Base-by-base conservation (phyloP, 2,329 filamentous ascomycete species). In the Apiospora saccharicola region DNA sequence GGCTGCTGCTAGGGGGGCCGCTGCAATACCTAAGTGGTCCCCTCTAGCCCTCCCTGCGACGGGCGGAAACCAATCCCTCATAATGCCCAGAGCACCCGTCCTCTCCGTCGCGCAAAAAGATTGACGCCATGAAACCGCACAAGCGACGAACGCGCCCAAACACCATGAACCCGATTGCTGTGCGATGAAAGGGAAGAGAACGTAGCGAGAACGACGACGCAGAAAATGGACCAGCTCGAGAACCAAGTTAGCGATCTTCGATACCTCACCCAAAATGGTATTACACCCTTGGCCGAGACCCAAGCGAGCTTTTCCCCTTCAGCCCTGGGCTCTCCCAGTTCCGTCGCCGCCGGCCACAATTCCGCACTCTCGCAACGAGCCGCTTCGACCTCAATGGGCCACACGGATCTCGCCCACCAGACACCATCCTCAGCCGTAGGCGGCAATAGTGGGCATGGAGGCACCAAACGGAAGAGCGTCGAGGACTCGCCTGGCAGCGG, bases 161-260 rank as follows among this genome's bases (percentile, higher is more conserved):
- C 30, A 37, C 12, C 30, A 61, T 61, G 53, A 61, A 37, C 53
- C 22, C 53, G 30, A 37, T 34, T 37, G 30, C 53, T 41, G 53
- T 22, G 53, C 53, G 53, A 37, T 61, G 53, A 61, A 37, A 61
- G 53, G 53, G 4, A 26, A 30, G 30, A 34, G 16, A 37, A 53
- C n/a, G 26, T 19, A 57, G 46, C 6, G 46, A 49, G 22, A 49
- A n/a, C 6, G 26, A 34, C 51, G 51, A 61, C 3, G 22, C 4
- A 44, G 16, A 47, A 24, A 3, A 74, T 74, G 72, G 72, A 74
- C 30, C 69, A 71, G 49, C 72, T 81, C 75, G 79, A 81, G 74
- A 81, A 76, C 70, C 80, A 81, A 74, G 79, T 81, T 44, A 79
- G 79, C 75, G 80, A 81, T 76, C 78, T 81, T 74, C 77, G 78